These are phyloP conservation scores for Sporothrix dimorphospora DNA, from an alignment of 2,329 filamentous ascomycete species.

Conservation along the genomic window DNA sequence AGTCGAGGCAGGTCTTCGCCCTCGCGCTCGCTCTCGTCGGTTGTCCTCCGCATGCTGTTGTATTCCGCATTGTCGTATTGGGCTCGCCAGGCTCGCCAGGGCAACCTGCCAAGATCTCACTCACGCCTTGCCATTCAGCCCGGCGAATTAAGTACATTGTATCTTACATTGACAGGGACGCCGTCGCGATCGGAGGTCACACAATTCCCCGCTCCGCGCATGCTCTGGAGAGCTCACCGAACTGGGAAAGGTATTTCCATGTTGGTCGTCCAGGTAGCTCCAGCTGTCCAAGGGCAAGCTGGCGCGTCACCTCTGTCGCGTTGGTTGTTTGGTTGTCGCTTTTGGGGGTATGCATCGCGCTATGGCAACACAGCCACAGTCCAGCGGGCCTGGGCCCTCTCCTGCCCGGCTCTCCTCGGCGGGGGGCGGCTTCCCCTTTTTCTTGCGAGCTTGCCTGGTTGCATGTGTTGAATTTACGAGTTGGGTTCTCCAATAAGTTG, in stretches of 20 bases:
- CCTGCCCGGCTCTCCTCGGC: neutral
- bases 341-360: slow-evolving; percentile 1
- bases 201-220: neutral
- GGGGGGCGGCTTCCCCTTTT: neutral
- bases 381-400: slow-evolving; percentile 1
- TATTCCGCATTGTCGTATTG: neutral
- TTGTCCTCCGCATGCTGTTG: neutral
- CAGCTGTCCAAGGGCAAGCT: neutral
- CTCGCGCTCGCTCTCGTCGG: neutral
- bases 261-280: neutral
- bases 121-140: neutral
- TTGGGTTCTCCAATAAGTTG: too few relatives aligned
- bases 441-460: too few relatives aligned
- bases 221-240: neutral
- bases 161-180: too few relatives aligned
- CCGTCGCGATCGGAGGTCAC: neutral
- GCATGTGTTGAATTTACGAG: neutral
- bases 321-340: too few relatives aligned
- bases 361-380: slow-evolving; percentile 23
- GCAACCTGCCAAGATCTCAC: neutral
- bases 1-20: too few relatives aligned
- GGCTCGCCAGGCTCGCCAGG: neutral
- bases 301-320: neutral
- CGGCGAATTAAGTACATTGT: too few relatives aligned
- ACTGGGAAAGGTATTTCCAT: slow-evolving; percentile 1